Conservation (phyloP, 345 rosid species). For the Leavenworthia alabamica region DNA sequence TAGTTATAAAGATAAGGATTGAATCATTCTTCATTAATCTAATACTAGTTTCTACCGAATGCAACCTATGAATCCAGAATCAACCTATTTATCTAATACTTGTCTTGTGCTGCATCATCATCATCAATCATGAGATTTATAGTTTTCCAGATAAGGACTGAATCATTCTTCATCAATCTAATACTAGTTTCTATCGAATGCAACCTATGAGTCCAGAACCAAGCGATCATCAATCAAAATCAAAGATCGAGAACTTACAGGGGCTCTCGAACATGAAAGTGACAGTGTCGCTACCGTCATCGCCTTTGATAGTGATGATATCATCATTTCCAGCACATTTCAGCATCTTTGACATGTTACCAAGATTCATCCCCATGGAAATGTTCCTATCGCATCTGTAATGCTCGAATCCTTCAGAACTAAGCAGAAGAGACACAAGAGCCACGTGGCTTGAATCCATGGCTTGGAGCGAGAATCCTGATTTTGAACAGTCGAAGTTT, state of each 20-base stretch:
- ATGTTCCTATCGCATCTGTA: constrained; percentile 90
- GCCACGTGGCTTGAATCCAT: constrained; percentile 99
- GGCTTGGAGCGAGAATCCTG: constrained; percentile 94
- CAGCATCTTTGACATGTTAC: constrained; percentile 91
- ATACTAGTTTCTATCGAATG: background rate
- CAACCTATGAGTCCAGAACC: background rate
- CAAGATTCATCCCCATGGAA: constrained; percentile 96
- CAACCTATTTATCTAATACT: too few relatives aligned
- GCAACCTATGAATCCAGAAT: too few relatives aligned
- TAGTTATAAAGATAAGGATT: too few relatives aligned
- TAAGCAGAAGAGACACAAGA: constrained; percentile 74
- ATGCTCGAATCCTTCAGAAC: constrained; percentile 98
- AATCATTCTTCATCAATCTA: background rate
- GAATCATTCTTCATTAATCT: too few relatives aligned
- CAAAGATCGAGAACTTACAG: constrained; percentile 39
- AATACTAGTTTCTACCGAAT: too few relatives aligned
- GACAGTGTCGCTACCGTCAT: constrained; percentile 91
- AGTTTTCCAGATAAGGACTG: too few relatives aligned
- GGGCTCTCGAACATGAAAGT: constrained; percentile 99
- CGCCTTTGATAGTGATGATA: constrained; percentile 92
- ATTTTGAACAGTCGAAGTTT: constrained; percentile 93
- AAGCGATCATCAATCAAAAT: background rate
- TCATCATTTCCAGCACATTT: constrained; percentile 95
- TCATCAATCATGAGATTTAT: background rate
- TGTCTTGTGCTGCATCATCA: constrained; percentile 69